phyloP scores from a whole-genome alignment of 2,329 filamentous ascomycete species.

The Penicillium frequentans region DNA sequence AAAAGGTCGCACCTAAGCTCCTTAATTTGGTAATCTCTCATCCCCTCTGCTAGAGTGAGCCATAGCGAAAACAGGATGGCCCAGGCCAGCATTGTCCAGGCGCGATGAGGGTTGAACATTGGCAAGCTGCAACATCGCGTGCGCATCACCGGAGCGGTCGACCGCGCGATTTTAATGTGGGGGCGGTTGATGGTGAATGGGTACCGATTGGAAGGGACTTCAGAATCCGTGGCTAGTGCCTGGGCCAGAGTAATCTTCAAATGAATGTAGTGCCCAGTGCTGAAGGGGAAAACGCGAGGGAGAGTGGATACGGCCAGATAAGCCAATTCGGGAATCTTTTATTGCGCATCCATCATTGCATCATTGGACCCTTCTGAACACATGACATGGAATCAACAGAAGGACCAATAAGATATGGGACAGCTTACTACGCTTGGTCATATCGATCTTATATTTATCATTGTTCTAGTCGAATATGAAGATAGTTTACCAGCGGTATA shows the following conservation, averaged over 20 bases:
- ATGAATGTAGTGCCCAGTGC: neutral
- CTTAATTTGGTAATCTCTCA: constrained; percentile 36
- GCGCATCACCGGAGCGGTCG: constrained; percentile 38
- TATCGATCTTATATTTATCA: neutral
- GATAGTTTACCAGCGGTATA: neutral
- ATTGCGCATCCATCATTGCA: constrained; percentile 13
- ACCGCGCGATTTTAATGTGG: constrained; percentile 26
- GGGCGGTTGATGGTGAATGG: constrained; percentile 1
- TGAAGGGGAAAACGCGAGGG: constrained; percentile 8
- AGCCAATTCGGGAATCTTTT: constrained; percentile 24
- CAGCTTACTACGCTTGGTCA: neutral
- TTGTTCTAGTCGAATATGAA: neutral
- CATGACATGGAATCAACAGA: neutral
- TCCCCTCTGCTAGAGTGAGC: constrained; percentile 34
- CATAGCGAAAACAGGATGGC: constrained; percentile 37
- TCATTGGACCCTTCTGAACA: constrained; percentile 3
- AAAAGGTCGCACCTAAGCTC: constrained; percentile 32
- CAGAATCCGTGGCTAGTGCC: neutral
- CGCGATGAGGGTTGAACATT: constrained; percentile 35
- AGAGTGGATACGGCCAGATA: constrained; percentile 31
- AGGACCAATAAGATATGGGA: neutral
- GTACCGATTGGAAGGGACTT: neutral
- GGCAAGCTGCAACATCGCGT: constrained; percentile 41
- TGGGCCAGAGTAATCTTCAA: neutral
- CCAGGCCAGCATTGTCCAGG: constrained; percentile 34